Evolutionary conservation across 2,329 filamentous ascomycete species (phyloP).

Genomic region (Onygenales sp.): DNA sequence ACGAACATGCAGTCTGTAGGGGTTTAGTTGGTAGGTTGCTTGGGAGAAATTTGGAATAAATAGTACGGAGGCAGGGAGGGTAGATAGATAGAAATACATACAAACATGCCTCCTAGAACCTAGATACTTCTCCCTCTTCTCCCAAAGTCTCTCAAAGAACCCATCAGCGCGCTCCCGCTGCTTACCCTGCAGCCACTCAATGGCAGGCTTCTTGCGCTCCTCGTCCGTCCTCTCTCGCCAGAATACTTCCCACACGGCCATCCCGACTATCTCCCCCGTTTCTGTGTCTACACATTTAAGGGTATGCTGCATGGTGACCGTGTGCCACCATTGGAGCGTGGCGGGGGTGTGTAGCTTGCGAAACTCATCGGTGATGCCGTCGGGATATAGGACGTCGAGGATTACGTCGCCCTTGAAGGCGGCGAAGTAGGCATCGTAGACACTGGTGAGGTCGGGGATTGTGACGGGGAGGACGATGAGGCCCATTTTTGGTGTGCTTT

Average conservation of each 20-base stretch:
- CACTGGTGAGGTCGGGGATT: slow-evolving; percentile 12
- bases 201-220: slow-evolving; percentile 36
- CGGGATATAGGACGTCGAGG: slow-evolving; percentile 31
- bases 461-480: slow-evolving; percentile 32
- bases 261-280: slow-evolving; percentile 37
- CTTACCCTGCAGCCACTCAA: slow-evolving; percentile 38
- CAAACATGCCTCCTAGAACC: slow-evolving; percentile 33
- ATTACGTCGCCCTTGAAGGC: slow-evolving; percentile 25
- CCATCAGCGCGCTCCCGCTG: slow-evolving; percentile 36
- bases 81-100: slow-evolving; percentile 18
- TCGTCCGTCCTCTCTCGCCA: slow-evolving; percentile 28
- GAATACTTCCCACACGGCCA: slow-evolving; percentile 39
- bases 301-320: slow-evolving; percentile 35
- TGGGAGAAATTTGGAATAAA: no score
- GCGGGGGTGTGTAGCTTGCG: slow-evolving; percentile 35
- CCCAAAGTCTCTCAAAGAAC: slow-evolving; percentile 34
- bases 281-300: slow-evolving; percentile 39
- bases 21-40: background rate
- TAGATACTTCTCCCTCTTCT: slow-evolving; percentile 33
- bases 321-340: slow-evolving; percentile 32
- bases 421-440: slow-evolving; percentile 17
- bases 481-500: slow-evolving; percentile 19
- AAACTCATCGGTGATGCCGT: slow-evolving; percentile 21
- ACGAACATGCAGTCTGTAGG: slow-evolving; percentile 28
- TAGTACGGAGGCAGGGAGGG: background rate